These are phyloP conservation scores for Imleria badia DNA, from an alignment of 768 basidiomycete species.

Conservation along the genomic window DNA sequence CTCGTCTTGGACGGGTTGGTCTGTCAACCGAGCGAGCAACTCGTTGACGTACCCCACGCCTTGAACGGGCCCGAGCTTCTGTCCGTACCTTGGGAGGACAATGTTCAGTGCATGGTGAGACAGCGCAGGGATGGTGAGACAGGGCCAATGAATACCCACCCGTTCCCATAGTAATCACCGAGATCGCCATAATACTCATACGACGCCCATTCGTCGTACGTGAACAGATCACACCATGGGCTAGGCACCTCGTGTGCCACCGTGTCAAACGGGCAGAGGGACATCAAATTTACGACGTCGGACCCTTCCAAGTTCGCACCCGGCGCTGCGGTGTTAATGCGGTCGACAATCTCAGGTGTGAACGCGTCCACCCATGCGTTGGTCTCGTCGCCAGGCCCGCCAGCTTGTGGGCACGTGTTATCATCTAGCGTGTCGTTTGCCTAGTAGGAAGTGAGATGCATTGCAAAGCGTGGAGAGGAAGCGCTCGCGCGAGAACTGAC, in stretches of 20 bases:
- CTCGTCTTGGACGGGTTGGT: slow-evolving; percentile 56
- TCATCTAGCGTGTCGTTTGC: slow-evolving; percentile 67
- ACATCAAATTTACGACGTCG: slow-evolving; percentile 61
- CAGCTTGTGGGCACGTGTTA: slow-evolving; percentile 57
- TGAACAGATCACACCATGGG: slow-evolving; percentile 70
- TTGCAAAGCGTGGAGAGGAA: not conserved
- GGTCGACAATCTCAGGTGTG: slow-evolving; percentile 49
- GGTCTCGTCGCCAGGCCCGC: slow-evolving; percentile 42
- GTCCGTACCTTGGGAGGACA: slow-evolving; percentile 54
- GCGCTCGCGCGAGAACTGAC: slow-evolving; percentile 34
- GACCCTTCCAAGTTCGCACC: slow-evolving; percentile 54
- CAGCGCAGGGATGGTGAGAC: too few relatives aligned
- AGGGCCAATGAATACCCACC: slow-evolving; percentile 39
- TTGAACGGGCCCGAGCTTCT: slow-evolving; percentile 64
- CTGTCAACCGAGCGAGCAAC: slow-evolving; percentile 73
- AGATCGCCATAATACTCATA: slow-evolving; percentile 72
- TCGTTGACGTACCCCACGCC: slow-evolving; percentile 88
- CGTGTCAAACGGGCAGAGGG: slow-evolving; percentile 76
- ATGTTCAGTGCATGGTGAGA: not conserved
- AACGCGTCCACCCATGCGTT: slow-evolving; percentile 52
- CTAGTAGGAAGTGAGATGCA: slow-evolving; percentile 22
- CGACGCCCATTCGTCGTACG: slow-evolving; percentile 51
- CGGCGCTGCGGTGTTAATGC: slow-evolving; percentile 58
- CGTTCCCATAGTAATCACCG: slow-evolving; percentile 72
- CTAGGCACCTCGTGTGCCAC: slow-evolving; percentile 47